Evolutionary conservation across 805 yeast genomes (phyloP).

Genomic region (Nakazawaea ishiwadae): DNA sequence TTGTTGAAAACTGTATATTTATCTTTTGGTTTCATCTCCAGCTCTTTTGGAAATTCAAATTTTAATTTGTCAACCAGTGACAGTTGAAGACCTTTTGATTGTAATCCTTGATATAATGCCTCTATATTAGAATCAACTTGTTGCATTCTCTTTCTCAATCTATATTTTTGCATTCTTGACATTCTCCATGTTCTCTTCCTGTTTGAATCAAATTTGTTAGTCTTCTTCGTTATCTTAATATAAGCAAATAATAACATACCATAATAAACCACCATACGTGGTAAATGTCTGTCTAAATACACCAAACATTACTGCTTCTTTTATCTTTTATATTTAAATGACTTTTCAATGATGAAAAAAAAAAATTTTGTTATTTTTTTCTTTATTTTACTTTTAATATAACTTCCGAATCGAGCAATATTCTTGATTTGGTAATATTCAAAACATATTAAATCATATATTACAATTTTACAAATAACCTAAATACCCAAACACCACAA

Average conservation of each 20-base stretch:
- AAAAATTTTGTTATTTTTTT: not conserved
- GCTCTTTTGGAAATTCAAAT: constrained; percentile 66
- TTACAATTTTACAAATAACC: not conserved
- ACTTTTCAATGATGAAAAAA: not conserved
- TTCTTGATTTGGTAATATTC: not conserved
- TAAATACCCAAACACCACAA: too few species aligned
- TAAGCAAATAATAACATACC: too few species aligned
- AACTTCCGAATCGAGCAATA: not conserved
- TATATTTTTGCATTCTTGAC: constrained; percentile 73
- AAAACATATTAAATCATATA: not conserved
- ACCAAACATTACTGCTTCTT: constrained; percentile 50
- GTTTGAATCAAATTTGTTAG: too few species aligned
- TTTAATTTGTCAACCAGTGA: constrained; percentile 32
- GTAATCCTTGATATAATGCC: constrained; percentile 49
- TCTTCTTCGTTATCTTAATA: too few species aligned
- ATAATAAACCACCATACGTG: constrained; percentile 67
- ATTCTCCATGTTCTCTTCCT: constrained; percentile 74
- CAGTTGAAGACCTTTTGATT: constrained; percentile 25
- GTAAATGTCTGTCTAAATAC: constrained; percentile 60
- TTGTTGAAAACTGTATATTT: constrained; percentile 85
- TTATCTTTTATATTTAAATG: not conserved
- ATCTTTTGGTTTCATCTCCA: constrained; percentile 74
- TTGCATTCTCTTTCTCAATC: constrained; percentile 81
- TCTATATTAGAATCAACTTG: constrained; percentile 77
- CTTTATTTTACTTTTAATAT: not conserved